Evolutionary conservation across 345 rosid species (phyloP).

Genomic region (Lepidium africanum): DNA sequence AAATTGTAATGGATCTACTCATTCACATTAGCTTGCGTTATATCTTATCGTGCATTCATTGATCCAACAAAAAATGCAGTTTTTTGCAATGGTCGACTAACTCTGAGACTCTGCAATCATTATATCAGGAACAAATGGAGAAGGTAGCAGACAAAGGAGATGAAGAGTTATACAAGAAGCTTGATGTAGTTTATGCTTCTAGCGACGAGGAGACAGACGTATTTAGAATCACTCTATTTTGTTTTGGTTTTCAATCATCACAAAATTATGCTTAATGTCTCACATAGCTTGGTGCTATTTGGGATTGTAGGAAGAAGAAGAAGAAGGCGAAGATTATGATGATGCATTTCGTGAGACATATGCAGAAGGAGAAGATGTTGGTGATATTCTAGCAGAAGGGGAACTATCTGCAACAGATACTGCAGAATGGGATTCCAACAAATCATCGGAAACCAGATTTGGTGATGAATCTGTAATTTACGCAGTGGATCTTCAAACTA

Average conservation of each 20-base stretch:
- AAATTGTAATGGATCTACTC: constrained; percentile 45
- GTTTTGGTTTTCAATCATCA: neutral
- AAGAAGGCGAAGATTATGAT: constrained; percentile 25
- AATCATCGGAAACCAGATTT: constrained; percentile 6
- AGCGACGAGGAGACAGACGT: constrained; percentile 54
- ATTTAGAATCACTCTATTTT: neutral
- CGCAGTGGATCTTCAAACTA: neutral
- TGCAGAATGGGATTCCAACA: constrained; percentile 4
- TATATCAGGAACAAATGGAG: constrained; percentile 55
- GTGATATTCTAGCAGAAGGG: constrained; percentile 3
- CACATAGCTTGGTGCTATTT: neutral
- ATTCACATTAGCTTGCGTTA: neutral
- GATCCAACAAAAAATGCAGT: neutral
- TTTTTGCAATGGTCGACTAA: neutral
- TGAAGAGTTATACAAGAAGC: constrained; percentile 49
- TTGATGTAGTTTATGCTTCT: constrained; percentile 58
- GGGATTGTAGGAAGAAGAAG: constrained; percentile 43
- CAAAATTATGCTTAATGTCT: neutral
- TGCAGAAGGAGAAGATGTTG: constrained; percentile 29
- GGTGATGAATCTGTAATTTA: neutral
- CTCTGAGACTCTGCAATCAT: neutral
- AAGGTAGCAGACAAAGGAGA: constrained; percentile 48
- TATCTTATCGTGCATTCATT: neutral
- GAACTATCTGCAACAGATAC: neutral
- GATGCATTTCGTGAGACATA: constrained; percentile 33